Percentiles rank a stretch among this genome's conserved stretches.
Evolutionary conservation across 805 yeast species (phyloP).

Genomic region (Lipomyces japonicus): DNA sequence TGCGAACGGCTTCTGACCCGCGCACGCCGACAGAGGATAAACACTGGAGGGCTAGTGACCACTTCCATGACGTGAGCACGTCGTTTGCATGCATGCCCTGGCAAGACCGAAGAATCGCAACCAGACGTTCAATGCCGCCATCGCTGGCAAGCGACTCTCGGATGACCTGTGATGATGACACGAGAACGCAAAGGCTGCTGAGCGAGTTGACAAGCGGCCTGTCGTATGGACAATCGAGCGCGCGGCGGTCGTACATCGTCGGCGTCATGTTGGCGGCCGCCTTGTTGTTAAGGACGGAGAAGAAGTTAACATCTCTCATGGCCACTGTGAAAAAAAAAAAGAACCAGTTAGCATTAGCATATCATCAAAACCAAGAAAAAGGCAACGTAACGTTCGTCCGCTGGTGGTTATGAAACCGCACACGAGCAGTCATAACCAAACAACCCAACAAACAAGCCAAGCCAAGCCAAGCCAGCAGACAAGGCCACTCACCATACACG

Average conservation of each 20-base stretch:
- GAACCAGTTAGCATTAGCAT: no score
- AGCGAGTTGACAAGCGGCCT: constrained; percentile 87
- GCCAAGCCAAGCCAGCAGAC: no score
- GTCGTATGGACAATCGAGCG: constrained; percentile 84
- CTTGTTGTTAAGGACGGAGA: constrained; percentile 69
- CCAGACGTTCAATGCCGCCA: constrained; percentile 88
- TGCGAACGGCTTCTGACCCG: constrained; percentile 82
- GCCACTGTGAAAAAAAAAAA: constrained; percentile 7
- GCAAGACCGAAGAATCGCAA: constrained; percentile 81
- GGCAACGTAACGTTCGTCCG: no score
- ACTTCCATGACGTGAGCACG: constrained; percentile 85
- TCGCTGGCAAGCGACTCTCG: constrained; percentile 84
- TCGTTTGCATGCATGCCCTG: constrained; percentile 39
- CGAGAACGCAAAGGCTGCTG: constrained; percentile 82
- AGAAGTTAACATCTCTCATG: constrained; percentile 89
- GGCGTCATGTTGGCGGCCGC: constrained; percentile 93
- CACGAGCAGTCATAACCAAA: no score
- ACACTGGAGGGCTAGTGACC: constrained; percentile 94
- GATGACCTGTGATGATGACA: constrained; percentile 80
- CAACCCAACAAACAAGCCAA: no score
- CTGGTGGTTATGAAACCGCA: no score
- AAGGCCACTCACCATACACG: no score
- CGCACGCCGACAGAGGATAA: constrained; percentile 86
- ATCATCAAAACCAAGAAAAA: no score
- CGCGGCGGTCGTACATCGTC: constrained; percentile 84